Conservation (phyloP, 495 filamentous ascomycete genomes). For the Aspergillus bridgeri region DNA sequence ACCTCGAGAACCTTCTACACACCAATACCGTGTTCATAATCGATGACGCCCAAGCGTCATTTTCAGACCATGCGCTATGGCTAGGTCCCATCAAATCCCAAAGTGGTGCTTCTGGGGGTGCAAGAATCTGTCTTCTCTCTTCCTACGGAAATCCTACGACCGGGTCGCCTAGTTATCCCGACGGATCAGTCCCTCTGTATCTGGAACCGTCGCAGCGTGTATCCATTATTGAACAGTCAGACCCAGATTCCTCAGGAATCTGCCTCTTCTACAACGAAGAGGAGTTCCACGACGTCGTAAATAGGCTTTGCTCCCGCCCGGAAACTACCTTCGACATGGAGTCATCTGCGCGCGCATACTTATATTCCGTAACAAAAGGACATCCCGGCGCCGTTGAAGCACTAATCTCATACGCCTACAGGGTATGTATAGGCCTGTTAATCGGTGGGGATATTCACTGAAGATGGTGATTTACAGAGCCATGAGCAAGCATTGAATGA, state of each 20-base stretch:
- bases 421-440: neutral
- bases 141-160: conserved; percentile 18
- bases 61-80: conserved; percentile 14
- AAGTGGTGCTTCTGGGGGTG: conserved; percentile 10
- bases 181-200: conserved; percentile 1
- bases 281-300: conserved; percentile 18
- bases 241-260: conserved; percentile 7
- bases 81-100: conserved; percentile 17
- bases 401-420: neutral
- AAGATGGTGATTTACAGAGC: neutral
- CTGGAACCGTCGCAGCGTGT: conserved; percentile 11
- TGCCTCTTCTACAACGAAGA: conserved; percentile 17
- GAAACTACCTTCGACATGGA: conserved; percentile 6
- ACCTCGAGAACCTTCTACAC: neutral
- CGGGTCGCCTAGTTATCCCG: neutral
- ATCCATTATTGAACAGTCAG: conserved; percentile 7
- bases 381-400: conserved; percentile 20
- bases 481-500: conserved; percentile 5
- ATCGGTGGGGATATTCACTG: neutral
- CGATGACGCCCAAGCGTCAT: conserved; percentile 22
- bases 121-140: conserved; percentile 18
- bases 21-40: conserved; percentile 16
- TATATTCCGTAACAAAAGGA: conserved; percentile 19
- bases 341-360: conserved; percentile 11
- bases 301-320: neutral